Percentiles rank a stretch among this genome's conserved stretches.
Evolutionary conservation across 768 basidiomycete genomes (phyloP).

Genomic region (Suillus plorans): DNA sequence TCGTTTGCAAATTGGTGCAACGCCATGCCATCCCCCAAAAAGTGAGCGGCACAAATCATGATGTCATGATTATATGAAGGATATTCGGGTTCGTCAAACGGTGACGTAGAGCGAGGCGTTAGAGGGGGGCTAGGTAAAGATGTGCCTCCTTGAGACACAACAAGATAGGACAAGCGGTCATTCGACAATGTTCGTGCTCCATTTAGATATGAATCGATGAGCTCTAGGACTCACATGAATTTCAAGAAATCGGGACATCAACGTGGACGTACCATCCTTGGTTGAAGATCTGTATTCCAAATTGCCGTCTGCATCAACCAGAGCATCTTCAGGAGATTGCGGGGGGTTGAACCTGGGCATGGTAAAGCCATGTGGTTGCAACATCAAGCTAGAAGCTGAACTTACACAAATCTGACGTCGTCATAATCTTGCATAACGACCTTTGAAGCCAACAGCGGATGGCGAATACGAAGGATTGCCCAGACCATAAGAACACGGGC

Average conservation of each 20-base stretch:
- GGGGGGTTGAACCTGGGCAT: slow-evolving; percentile 47
- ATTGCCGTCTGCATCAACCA: slow-evolving; percentile 45
- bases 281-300: slow-evolving; percentile 50
- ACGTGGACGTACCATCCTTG: slow-evolving; percentile 50
- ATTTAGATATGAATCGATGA: slow-evolving; percentile 73
- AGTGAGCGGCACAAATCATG: slow-evolving; percentile 76
- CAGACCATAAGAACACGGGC: slow-evolving; percentile 59
- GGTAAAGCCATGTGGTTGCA: neutral
- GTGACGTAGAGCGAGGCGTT: slow-evolving; percentile 25
- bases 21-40: slow-evolving; percentile 86
- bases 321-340: slow-evolving; percentile 39
- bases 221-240: slow-evolving; percentile 33
- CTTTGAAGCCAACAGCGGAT: slow-evolving; percentile 68
- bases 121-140: slow-evolving; percentile 33
- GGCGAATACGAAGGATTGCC: slow-evolving; percentile 69
- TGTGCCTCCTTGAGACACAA: slow-evolving; percentile 40
- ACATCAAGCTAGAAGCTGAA: slow-evolving; percentile 4
- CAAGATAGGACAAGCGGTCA: slow-evolving; percentile 63
- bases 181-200: slow-evolving; percentile 73
- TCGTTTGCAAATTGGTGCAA: slow-evolving; percentile 81
- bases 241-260: neutral
- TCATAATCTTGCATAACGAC: slow-evolving; percentile 61
- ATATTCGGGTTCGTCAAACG: slow-evolving; percentile 13
- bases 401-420: slow-evolving; percentile 69
- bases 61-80: slow-evolving; percentile 50